Conservation (phyloP, 2,329 filamentous ascomycete species). For the Sporothrix luriei region DNA sequence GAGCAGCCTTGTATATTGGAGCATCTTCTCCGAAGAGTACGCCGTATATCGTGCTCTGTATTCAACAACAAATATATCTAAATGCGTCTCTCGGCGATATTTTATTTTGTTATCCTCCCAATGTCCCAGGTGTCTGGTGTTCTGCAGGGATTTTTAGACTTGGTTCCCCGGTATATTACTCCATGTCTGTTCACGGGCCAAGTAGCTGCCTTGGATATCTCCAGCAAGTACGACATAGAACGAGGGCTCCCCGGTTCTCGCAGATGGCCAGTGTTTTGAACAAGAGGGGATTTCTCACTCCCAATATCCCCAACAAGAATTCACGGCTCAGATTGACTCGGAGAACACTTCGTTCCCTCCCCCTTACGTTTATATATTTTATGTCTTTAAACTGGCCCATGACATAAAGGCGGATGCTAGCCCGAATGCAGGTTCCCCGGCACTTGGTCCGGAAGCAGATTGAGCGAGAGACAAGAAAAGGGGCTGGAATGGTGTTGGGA, state of each 20-base stretch:
- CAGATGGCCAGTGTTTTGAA: too few relatives aligned
- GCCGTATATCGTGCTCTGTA: not conserved
- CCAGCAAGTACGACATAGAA: not conserved
- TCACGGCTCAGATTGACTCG: slow-evolving; percentile 5
- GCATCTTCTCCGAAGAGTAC: not conserved
- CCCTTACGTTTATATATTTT: not conserved
- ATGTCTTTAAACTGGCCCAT: not conserved
- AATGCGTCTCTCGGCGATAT: not conserved
- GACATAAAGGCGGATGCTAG: not conserved
- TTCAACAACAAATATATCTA: not conserved
- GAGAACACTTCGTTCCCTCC: not conserved
- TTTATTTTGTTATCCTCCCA: not conserved
- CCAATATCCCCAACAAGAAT: not conserved
- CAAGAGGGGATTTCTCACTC: not conserved
- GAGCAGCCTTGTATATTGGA: slow-evolving; percentile 5
- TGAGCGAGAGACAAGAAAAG: not conserved
- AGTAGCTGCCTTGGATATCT: slow-evolving; percentile 24
- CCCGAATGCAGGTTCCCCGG: slow-evolving; percentile 15
- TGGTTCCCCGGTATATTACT: not conserved
- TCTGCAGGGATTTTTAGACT: not conserved
- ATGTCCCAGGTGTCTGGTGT: not conserved
- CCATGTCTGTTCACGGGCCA: slow-evolving; percentile 20
- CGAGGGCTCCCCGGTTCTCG: not conserved
- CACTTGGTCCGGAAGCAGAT: slow-evolving; percentile 16
- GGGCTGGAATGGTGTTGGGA: not conserved